These are phyloP conservation scores for Trichomonascaceae sp. DNA, from an alignment of 1,139 yeast genomes.

Conservation along the genomic window DNA sequence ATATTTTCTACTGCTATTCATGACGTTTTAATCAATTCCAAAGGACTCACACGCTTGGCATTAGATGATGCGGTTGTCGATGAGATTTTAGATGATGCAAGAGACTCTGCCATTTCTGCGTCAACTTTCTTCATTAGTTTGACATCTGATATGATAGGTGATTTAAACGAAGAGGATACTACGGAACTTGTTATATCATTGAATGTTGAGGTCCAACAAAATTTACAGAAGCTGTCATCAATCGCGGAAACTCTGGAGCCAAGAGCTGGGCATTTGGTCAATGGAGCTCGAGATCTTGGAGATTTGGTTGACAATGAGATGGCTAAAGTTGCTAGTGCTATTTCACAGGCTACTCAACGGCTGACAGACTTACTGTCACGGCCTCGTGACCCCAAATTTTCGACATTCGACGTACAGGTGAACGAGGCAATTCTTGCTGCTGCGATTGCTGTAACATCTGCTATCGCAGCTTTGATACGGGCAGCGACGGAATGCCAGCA, in stretches of 20 bases:
- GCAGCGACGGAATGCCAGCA: constrained; percentile 79
- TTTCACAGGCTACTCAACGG: constrained; percentile 59
- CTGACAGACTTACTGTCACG: constrained; percentile 47
- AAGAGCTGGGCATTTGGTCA: constrained; percentile 36
- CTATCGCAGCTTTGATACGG: constrained; percentile 63
- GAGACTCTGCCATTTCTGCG: constrained; percentile 55
- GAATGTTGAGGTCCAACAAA: constrained; percentile 67
- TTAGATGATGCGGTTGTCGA: constrained; percentile 50
- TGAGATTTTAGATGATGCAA: constrained; percentile 43
- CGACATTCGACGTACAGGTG: constrained; percentile 59
- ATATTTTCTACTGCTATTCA: constrained; percentile 59
- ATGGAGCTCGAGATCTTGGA: constrained; percentile 45
- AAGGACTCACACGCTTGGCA: constrained; percentile 58
- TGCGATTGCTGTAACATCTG: constrained; percentile 76
- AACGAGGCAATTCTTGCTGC: constrained; percentile 74
- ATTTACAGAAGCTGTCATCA: constrained; percentile 53
- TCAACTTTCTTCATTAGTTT: constrained; percentile 59
- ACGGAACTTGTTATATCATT: constrained; percentile 72
- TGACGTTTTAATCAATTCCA: constrained; percentile 62
- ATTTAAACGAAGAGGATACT: constrained; percentile 55
- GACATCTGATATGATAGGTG: constrained; percentile 46
- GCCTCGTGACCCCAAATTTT: constrained; percentile 47
- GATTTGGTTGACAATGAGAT: constrained; percentile 67
- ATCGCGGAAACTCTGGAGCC: constrained; percentile 57
- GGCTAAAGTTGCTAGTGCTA: constrained; percentile 64